Percentiles rank a stretch among this genome's conserved stretches.
Conservation (phyloP, 441 rosid species). For the Aleurites moluccanus region DNA sequence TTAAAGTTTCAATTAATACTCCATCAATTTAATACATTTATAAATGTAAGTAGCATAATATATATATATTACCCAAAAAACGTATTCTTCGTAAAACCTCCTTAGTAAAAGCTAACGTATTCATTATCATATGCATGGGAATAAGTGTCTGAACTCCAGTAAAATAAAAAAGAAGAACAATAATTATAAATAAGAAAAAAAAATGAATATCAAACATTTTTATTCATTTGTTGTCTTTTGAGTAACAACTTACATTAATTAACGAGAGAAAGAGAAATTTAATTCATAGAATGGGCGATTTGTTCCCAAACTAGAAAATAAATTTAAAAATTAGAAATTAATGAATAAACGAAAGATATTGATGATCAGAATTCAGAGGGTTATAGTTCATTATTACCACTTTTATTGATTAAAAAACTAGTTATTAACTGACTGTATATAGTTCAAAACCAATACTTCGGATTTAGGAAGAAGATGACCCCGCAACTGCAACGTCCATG, state of each 20-base stretch:
- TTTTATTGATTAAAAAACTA: neutral
- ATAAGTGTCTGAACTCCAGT: too few relatives aligned
- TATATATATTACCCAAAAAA: too few relatives aligned
- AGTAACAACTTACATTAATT: too few relatives aligned
- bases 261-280: too few relatives aligned
- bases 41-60: too few relatives aligned
- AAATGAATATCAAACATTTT: neutral
- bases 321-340: neutral
- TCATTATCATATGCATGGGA: too few relatives aligned
- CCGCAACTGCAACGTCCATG: constrained; percentile 12
- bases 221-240: neutral
- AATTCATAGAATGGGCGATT: neutral
- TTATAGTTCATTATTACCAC: neutral
- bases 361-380: neutral
- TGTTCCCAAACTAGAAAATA: constrained; percentile 6
- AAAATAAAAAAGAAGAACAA: too few relatives aligned
- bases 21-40: too few relatives aligned
- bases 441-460: too few relatives aligned
- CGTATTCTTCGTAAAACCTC: too few relatives aligned
- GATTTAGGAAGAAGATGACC: neutral
- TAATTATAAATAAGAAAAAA: neutral
- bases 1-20: too few relatives aligned
- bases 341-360: neutral
- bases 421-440: neutral
- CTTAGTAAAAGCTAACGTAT: too few relatives aligned